These are phyloP conservation scores for Chrysoporthe deuterocubensis DNA, from an alignment of 2,329 filamentous ascomycete species.

Conservation along the genomic window DNA sequence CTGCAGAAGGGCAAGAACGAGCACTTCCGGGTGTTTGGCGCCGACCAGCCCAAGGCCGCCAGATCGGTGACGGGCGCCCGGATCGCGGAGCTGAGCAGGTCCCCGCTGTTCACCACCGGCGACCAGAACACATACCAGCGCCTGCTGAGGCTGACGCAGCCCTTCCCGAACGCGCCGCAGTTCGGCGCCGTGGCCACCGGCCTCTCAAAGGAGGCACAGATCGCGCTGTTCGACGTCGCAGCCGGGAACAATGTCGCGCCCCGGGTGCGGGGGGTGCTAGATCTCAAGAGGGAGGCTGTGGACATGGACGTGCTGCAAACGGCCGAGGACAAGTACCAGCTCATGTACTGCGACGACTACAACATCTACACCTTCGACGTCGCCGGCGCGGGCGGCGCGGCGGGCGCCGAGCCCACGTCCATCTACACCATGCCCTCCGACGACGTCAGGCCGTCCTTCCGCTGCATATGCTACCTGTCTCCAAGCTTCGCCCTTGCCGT, in stretches of 20 bases:
- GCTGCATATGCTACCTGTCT: conserved; percentile 63
- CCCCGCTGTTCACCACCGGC: conserved; percentile 55
- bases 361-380: conserved; percentile 73
- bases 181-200: conserved; percentile 81
- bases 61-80: conserved; percentile 41
- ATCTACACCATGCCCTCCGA: conserved; percentile 62
- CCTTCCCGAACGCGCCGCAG: conserved; percentile 57
- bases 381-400: conserved; percentile 45
- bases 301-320: conserved; percentile 73
- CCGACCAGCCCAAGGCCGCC: conserved; percentile 45
- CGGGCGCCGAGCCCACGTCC: conserved; percentile 47
- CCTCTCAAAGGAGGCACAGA: conserved; percentile 73
- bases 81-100: conserved; percentile 57
- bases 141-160: conserved; percentile 57
- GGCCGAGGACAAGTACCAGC: conserved; percentile 64
- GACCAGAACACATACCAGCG: conserved; percentile 63
- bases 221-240: conserved; percentile 76
- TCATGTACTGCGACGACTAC: conserved; percentile 79
- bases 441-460: conserved; percentile 54
- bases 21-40: conserved; percentile 78
- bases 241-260: conserved; percentile 56
- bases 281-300: conserved; percentile 61
- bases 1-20: conserved; percentile 78
- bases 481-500: conserved; percentile 61
- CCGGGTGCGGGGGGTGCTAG: conserved; percentile 53